Evolutionary conservation across 139 green algal species (phyloP).

Genomic region (Dunaliella primolecta): DNA sequence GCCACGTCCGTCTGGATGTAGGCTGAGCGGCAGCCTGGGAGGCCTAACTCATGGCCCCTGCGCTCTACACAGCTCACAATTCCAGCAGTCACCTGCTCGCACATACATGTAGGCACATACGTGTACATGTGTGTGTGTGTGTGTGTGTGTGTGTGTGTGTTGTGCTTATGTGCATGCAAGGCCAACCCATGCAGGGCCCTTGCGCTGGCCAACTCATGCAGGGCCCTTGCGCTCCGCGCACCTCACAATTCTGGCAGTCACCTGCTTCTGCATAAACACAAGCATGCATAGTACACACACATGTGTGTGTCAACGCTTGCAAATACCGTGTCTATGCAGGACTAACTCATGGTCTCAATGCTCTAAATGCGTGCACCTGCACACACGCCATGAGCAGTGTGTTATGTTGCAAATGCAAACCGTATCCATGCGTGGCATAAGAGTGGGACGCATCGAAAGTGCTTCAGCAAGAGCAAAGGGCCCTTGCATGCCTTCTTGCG

Average conservation of each 20-base stretch:
- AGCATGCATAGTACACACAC: not conserved
- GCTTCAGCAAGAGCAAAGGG: too few relatives aligned
- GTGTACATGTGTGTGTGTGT: not conserved
- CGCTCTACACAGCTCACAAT: constrained; percentile 72
- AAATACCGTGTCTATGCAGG: too few relatives aligned
- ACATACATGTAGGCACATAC: not conserved
- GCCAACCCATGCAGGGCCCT: too few relatives aligned
- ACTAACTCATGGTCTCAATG: too few relatives aligned
- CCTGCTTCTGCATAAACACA: constrained; percentile 3
- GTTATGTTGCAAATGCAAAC: too few relatives aligned
- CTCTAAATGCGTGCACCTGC: too few relatives aligned
- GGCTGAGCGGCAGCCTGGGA: constrained; percentile 52
- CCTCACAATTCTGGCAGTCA: constrained; percentile 69
- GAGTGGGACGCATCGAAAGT: too few relatives aligned
- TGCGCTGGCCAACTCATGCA: too few relatives aligned
- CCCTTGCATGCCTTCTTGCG: too few relatives aligned
- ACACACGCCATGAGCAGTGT: too few relatives aligned
- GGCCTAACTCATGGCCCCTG: constrained; percentile 67
- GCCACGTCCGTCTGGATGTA: constrained; percentile 61
- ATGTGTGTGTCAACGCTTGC: not conserved
- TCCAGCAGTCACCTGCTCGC: constrained; percentile 57
- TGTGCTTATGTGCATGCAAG: too few relatives aligned
- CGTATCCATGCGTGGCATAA: too few relatives aligned
- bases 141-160: not conserved
- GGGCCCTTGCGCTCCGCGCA: constrained; percentile 68